Evolutionary conservation across 306 rosid species (phyloP).

Genomic region (Vigna radiata): DNA sequence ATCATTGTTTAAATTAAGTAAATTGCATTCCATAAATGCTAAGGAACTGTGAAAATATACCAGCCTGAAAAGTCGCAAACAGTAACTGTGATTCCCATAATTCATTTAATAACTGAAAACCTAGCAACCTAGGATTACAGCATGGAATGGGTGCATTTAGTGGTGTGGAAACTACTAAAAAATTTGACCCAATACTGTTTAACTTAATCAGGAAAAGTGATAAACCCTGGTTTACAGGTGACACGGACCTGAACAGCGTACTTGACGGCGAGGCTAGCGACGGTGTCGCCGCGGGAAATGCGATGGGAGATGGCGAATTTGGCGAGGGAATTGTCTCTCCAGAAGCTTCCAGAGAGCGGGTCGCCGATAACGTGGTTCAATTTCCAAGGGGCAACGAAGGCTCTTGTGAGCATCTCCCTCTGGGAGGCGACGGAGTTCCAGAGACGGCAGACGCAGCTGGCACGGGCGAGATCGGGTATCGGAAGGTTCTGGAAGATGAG

Average conservation of each 20-base stretch:
- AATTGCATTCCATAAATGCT: not conserved
- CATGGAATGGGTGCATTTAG: not conserved
- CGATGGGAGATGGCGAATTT: constrained; percentile 89
- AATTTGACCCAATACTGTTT: not conserved
- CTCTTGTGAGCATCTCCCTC: constrained; percentile 59
- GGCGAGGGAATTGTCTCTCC: constrained; percentile 77
- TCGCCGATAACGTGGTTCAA: constrained; percentile 63
- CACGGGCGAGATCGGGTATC: constrained; percentile 74
- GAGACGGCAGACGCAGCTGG: constrained; percentile 82
- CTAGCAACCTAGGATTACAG: not conserved
- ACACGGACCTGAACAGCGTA: constrained; percentile 79
- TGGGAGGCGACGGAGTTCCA: constrained; percentile 94
- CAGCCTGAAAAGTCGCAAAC: not conserved
- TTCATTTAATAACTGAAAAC: not conserved
- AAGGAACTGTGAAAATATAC: not conserved
- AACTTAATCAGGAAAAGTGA: not conserved
- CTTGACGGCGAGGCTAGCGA: constrained; percentile 93
- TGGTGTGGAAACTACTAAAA: not conserved
- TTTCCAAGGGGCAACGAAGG: constrained; percentile 79
- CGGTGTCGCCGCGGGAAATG: constrained; percentile 71
- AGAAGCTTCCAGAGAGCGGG: constrained; percentile 85
- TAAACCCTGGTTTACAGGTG: not conserved
- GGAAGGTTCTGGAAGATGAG: constrained; percentile 79
- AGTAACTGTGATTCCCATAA: not conserved
- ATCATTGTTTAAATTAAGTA: not conserved